Evolutionary conservation across 495 filamentous ascomycete genomes (phyloP).

Genomic region (Aspergillus baeticus): DNA sequence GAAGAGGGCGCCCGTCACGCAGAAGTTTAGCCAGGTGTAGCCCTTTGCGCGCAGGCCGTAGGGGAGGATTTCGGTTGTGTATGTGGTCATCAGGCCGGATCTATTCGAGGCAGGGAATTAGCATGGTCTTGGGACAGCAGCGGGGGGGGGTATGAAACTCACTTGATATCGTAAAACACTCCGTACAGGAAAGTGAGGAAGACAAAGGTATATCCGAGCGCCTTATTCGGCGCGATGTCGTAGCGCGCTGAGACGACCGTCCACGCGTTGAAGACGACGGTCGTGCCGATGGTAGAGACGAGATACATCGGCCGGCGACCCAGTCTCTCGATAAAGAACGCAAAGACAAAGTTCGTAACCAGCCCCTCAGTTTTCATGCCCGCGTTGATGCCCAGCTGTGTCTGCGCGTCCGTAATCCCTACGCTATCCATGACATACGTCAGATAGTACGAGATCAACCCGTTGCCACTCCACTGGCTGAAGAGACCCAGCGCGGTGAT

Average conservation of each 20-base stretch:
- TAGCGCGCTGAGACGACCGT: conserved; percentile 7
- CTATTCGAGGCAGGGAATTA: too few species aligned
- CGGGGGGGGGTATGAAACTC: background rate
- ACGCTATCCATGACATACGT: conserved; percentile 4
- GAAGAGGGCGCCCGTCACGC: background rate
- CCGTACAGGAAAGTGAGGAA: conserved; percentile 4
- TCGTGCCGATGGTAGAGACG: conserved; percentile 1
- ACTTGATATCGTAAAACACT: conserved; percentile 4
- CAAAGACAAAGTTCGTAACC: background rate
- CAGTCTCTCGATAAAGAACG: conserved; percentile 1
- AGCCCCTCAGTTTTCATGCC: background rate
- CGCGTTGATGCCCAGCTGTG: conserved; percentile 9
- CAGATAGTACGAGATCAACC: conserved; percentile 7
- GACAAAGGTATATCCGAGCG: conserved; percentile 2
- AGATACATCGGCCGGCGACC: conserved; percentile 4
- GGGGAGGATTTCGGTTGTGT: background rate
- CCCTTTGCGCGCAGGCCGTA: conserved; percentile 4
- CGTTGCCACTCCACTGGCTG: conserved; percentile 10
- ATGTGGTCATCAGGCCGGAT: conserved; percentile 1
- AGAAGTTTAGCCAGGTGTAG: conserved; percentile 6
- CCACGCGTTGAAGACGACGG: background rate
- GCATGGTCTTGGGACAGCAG: background rate
- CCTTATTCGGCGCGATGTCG: background rate
- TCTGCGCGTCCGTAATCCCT: conserved; percentile 3
- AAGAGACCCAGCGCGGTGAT: background rate